A percentile compares a stretch with the other conserved stretches of the same genome.
Evolutionary conservation across 257 asterid species (phyloP).

Genomic region (Handroanthus guayacan): DNA sequence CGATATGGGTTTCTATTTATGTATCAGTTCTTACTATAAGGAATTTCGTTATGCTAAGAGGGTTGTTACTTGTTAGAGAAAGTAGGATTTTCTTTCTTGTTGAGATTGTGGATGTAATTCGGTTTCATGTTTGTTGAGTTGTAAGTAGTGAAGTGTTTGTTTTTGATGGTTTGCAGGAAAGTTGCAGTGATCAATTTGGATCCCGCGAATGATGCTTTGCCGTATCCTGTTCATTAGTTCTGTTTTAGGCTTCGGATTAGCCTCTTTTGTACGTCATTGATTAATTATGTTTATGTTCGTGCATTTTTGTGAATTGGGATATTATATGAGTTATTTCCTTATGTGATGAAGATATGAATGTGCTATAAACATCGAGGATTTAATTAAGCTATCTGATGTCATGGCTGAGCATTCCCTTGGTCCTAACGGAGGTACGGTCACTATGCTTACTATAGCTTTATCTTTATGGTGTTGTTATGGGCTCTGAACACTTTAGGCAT

Average conservation of each 20-base stretch:
- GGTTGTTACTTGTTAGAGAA: neutral
- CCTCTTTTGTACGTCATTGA: constrained; percentile 14
- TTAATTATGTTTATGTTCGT: neutral
- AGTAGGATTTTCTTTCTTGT: constrained; percentile 5
- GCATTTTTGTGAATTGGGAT: constrained; percentile 19
- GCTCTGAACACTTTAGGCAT: neutral
- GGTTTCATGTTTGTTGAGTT: neutral
- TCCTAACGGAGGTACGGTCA: constrained; percentile 87
- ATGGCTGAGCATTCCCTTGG: constrained; percentile 97
- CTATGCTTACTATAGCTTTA: constrained; percentile 21
- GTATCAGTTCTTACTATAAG: neutral
- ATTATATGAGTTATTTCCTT: constrained; percentile 50
- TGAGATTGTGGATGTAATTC: neutral
- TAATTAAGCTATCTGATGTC: constrained; percentile 86
- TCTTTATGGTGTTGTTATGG: constrained; percentile 19
- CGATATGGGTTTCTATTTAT: neutral
- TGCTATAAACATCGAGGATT: constrained; percentile 89
- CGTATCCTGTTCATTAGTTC: constrained; percentile 68
- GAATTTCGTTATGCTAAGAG: neutral
- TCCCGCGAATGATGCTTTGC: constrained; percentile 94
- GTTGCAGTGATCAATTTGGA: constrained; percentile 94
- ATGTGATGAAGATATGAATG: constrained; percentile 78
- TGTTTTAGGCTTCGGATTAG: neutral
- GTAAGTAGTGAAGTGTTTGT: constrained; percentile 2
- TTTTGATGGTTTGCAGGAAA: constrained; percentile 66